Evolutionary conservation across 2,329 filamentous ascomycete species (phyloP).

Genomic region (Aspergillus sojae): DNA sequence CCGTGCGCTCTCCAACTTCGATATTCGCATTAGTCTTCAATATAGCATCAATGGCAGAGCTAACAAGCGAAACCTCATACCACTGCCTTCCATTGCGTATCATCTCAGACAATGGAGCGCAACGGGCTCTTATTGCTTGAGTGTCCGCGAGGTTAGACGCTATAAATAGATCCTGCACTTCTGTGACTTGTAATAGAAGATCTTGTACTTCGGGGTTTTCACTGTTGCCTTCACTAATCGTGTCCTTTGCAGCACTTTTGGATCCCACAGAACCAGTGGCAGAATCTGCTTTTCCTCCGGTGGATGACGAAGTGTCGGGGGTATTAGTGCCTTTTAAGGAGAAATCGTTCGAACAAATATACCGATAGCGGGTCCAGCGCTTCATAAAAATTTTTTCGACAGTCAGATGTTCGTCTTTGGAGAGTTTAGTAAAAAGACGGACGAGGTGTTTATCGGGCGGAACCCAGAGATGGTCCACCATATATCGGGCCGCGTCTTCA

Average conservation of each 20-base stretch:
- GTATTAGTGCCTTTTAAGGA: neutral
- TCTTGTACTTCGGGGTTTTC: constrained; percentile 21
- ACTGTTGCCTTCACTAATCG: constrained; percentile 9
- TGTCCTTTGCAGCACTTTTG: neutral
- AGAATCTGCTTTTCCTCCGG: neutral
- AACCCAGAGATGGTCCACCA: constrained; percentile 40
- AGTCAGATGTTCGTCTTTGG: constrained; percentile 23
- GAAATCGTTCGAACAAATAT: constrained; percentile 16
- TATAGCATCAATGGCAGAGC: constrained; percentile 36
- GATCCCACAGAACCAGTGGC: neutral
- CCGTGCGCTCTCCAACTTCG: constrained; percentile 37
- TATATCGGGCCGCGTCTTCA: constrained; percentile 30
- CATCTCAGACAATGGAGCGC: constrained; percentile 30
- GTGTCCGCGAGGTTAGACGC: constrained; percentile 24
- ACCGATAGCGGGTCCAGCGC: constrained; percentile 35
- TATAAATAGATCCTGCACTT: constrained; percentile 41
- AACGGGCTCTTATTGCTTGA: constrained; percentile 32
- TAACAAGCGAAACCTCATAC: constrained; percentile 44
- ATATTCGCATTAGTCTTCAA: constrained; percentile 36
- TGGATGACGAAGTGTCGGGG: neutral
- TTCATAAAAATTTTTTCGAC: constrained; percentile 40
- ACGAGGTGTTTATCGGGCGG: constrained; percentile 28
- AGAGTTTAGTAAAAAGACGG: constrained; percentile 32
- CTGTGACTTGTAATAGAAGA: constrained; percentile 39
- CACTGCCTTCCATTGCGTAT: constrained; percentile 36